phyloP scores from a whole-genome alignment of 2,329 filamentous ascomycete species.

The Arthroderma uncinatum region DNA sequence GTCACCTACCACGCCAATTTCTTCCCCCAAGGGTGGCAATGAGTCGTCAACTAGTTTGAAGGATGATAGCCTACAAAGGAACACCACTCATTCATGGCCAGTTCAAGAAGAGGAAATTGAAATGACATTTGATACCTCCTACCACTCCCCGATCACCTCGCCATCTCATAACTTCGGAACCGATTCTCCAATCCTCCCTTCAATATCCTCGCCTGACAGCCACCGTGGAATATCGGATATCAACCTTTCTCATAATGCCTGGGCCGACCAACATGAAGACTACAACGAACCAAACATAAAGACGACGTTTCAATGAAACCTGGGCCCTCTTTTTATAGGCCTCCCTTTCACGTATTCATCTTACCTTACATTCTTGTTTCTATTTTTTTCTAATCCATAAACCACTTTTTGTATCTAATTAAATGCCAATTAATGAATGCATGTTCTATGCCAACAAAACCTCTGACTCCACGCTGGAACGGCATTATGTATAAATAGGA shows the following conservation, averaged over 20 bases:
- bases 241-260: constrained; percentile 44
- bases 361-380: neutral
- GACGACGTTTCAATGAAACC: constrained; percentile 53
- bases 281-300: constrained; percentile 63
- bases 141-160: constrained; percentile 29
- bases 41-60: neutral
- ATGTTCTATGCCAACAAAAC: no score
- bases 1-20: neutral
- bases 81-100: constrained; percentile 3
- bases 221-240: neutral
- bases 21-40: neutral
- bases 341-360: neutral
- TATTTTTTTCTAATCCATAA: neutral
- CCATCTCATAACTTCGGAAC: neutral
- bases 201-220: neutral
- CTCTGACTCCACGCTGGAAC: no score
- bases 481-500: no score
- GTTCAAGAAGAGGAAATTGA: constrained; percentile 37
- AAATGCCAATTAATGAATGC: neutral
- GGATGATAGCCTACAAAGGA: neutral
- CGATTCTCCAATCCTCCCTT: neutral
- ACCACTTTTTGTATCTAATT: neutral
- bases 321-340: neutral
- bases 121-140: constrained; percentile 63
- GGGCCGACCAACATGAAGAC: constrained; percentile 58